These are phyloP conservation scores for Pittosporum tobira DNA, from an alignment of 129 eudicot genomes.

Conservation along the genomic window DNA sequence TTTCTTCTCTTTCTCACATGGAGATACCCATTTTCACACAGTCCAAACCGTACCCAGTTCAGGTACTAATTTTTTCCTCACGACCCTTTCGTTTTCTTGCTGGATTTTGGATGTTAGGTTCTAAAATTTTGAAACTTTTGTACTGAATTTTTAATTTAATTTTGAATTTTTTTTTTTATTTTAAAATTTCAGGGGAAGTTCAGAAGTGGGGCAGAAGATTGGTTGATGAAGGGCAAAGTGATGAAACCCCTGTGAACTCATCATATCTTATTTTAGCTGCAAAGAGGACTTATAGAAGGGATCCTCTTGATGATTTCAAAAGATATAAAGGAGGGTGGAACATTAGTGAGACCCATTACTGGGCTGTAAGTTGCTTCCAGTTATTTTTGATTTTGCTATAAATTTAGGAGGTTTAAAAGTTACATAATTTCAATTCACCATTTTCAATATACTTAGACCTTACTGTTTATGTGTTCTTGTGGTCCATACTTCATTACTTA, in stretches of 20 bases:
- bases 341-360: slow-evolving; percentile 72
- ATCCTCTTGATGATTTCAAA: slow-evolving; percentile 56
- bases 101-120: neutral
- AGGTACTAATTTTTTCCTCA: slow-evolving; percentile 21
- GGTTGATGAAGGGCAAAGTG: slow-evolving; percentile 30
- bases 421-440: too few species aligned
- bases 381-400: neutral
- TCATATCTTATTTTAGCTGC: slow-evolving; percentile 64
- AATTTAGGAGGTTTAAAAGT: neutral
- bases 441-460: too few species aligned
- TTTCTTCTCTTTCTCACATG: slow-evolving; percentile 26
- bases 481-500: neutral
- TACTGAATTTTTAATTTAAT: too few species aligned
- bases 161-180: neutral
- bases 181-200: slow-evolving; percentile 25
- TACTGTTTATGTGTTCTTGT: neutral
- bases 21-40: slow-evolving; percentile 20
- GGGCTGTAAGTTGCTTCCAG: slow-evolving; percentile 59
- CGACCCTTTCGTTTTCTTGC: neutral
- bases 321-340: slow-evolving; percentile 76
- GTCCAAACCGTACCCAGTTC: slow-evolving; percentile 20
- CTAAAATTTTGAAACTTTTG: slow-evolving; percentile 7
- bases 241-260: slow-evolving; percentile 40
- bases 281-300: slow-evolving; percentile 59
- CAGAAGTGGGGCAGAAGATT: slow-evolving; percentile 33